Percentiles rank a stretch among this genome's conserved stretches.
Evolutionary conservation across 2,329 filamentous ascomycete species (phyloP).

Genomic region (Xylaria hypoxylon): DNA sequence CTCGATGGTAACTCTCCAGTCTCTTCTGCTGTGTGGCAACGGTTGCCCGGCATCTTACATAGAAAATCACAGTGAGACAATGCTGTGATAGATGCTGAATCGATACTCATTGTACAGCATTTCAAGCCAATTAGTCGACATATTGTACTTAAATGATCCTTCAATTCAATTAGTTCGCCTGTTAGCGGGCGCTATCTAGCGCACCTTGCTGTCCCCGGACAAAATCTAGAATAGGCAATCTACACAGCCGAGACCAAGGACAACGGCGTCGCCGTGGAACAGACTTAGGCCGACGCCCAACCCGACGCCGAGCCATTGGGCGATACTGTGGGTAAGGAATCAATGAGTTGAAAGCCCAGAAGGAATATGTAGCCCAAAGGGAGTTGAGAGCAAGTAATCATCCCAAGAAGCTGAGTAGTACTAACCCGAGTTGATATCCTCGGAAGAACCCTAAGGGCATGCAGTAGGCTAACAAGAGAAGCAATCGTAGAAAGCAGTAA

Average conservation of each 20-base stretch:
- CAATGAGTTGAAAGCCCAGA: too few species aligned
- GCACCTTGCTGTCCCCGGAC: neutral
- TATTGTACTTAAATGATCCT: too few species aligned
- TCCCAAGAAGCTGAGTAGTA: too few species aligned
- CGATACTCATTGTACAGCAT: neutral
- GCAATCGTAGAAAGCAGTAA: too few species aligned
- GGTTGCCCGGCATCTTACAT: neutral
- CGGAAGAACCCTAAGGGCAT: too few species aligned
- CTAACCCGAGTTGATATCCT: too few species aligned
- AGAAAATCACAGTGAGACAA: neutral
- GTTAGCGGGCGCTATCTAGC: neutral
- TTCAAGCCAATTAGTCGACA: too few species aligned
- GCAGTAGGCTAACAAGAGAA: too few species aligned
- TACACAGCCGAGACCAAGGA: slow-evolving; percentile 6
- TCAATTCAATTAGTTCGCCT: neutral
- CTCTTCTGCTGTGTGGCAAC: slow-evolving; percentile 1
- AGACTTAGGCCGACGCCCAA: slow-evolving; percentile 1
- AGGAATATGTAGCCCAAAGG: too few species aligned
- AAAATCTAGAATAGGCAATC: neutral
- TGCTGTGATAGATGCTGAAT: neutral
- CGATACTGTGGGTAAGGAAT: neutral
- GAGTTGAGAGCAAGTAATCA: too few species aligned
- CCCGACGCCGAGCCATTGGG: slow-evolving; percentile 5
- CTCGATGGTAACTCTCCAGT: neutral
- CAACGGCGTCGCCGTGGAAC: neutral